Percentiles rank a stretch among this genome's conserved stretches.
phyloP scores from a whole-genome alignment of 164 flowering plant species.

The Chloranthus sessilifolius region DNA sequence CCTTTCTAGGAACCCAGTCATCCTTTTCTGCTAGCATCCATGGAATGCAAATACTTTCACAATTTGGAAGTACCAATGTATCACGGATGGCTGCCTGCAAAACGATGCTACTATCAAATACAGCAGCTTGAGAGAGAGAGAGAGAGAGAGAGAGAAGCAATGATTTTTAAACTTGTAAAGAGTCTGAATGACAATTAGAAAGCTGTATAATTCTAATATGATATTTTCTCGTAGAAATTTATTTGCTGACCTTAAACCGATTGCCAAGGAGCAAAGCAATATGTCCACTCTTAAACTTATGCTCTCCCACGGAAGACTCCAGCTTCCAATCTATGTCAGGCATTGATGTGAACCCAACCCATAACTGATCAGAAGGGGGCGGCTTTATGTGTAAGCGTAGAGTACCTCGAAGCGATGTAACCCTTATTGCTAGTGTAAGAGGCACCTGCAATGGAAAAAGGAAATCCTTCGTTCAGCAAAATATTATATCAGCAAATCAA shows the following conservation, averaged over 20 bases:
- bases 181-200: too few relatives aligned
- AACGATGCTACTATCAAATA: too few relatives aligned
- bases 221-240: not conserved
- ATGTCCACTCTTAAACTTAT: slow-evolving; percentile 62
- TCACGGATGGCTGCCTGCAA: slow-evolving; percentile 82
- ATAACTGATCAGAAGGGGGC: slow-evolving; percentile 93
- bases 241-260: slow-evolving; percentile 64
- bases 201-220: too few relatives aligned
- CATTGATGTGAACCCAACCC: slow-evolving; percentile 86
- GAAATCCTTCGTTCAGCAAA: too few relatives aligned
- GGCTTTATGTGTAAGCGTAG: slow-evolving; percentile 75
- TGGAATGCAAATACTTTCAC: slow-evolving; percentile 68
- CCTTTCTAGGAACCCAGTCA: slow-evolving; percentile 78
- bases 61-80: slow-evolving; percentile 83
- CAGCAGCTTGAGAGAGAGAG: not conserved
- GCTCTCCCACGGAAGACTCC: slow-evolving; percentile 84
- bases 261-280: slow-evolving; percentile 60
- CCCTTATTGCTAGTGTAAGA: slow-evolving; percentile 63
- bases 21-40: slow-evolving; percentile 94
- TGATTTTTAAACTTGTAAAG: too few relatives aligned
- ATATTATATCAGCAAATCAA: too few relatives aligned
- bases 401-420: slow-evolving; percentile 73
- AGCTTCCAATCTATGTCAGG: slow-evolving; percentile 76
- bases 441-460: slow-evolving; percentile 54
- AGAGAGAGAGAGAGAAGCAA: not conserved